Base-by-base conservation (phyloP, 1,139 yeast species). In the Saccharomyces hybrid region DNA sequence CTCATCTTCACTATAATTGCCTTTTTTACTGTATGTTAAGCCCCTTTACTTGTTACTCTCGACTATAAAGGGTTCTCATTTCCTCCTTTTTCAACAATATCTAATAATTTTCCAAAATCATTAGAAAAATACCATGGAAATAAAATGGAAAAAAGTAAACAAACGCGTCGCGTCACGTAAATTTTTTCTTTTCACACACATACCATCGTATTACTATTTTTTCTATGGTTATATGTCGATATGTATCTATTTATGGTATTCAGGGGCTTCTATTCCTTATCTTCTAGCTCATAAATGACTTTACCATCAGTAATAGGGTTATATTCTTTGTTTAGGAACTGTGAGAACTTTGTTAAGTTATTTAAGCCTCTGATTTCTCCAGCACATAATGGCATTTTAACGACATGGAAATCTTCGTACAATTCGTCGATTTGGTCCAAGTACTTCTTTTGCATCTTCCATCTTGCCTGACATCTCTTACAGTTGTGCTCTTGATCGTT, bases 401-500 rank as follows among this genome's bases (percentile, higher is more conserved):
- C 95, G 63, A 93, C 79, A 68, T 93, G 97, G 76, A 93, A 93
- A 72, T 93, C 98, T 68, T 86, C 95, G 67, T 93, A 93, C 57
- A 93, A 78, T 71, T 93, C 99, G 61, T 80, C 87, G 84, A 93
- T 91, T 75, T 93, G 98, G 66, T 86, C 95, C 67, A 91, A 78
- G 68, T 93, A 93, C 73, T 93, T 93, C 73, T 80, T 85, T 74
- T 93, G 99, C 96, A 93, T 90, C 74, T 88, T 87, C 84, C 95
- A 84, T 73, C 99, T 86, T 14, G 96, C 82, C 59, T 80, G 85
- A 73, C 99, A 93, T 72, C 97, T 85, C 68, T 83, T 86, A 74
- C 99, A 93, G 60, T 81, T 78, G 53, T 76, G 83, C 58, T 82
- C 84, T 59, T 80, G 84, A 50, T 70, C 73, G 42, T 61, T 51